These are phyloP conservation scores for Phalaenopsis hybrid DNA, from an alignment of 116 monocot genomes.

Conservation along the genomic window DNA sequence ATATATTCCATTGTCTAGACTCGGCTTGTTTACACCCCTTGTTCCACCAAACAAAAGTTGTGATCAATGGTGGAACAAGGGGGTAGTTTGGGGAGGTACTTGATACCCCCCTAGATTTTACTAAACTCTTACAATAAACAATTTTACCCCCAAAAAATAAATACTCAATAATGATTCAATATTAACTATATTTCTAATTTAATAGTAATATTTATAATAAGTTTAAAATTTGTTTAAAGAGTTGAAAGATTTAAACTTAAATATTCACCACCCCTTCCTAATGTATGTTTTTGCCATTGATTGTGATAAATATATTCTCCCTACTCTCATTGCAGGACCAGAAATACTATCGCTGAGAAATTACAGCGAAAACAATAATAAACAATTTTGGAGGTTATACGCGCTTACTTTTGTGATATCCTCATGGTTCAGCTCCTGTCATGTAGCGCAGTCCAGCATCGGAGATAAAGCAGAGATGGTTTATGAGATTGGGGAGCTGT, in stretches of 20 bases:
- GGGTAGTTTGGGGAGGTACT: no score
- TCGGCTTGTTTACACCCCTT: background rate
- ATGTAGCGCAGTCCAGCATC: conserved; percentile 47
- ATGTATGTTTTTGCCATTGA: no score
- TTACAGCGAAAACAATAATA: conserved; percentile 6
- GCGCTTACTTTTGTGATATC: conserved; percentile 29
- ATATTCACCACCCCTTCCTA: no score
- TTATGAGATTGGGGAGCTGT: conserved; percentile 77
- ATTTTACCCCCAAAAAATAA: no score
- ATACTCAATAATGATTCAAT: no score
- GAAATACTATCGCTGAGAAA: background rate
- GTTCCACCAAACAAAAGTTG: background rate
- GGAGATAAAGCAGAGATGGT: conserved; percentile 37
- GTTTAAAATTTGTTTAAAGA: no score
- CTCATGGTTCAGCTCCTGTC: conserved; percentile 36
- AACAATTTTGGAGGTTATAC: conserved; percentile 9
- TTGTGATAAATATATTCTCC: background rate
- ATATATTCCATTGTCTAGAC: no score
- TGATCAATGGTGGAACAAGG: background rate
- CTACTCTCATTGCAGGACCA: conserved; percentile 10
- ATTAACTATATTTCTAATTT: no score
- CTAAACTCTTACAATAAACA: no score
- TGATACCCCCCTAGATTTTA: no score
- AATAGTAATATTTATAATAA: no score
- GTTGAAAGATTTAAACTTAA: no score